Evolutionary conservation across 179 eudicot genomes (phyloP).

Genomic region (Corrigiola litoralis): DNA sequence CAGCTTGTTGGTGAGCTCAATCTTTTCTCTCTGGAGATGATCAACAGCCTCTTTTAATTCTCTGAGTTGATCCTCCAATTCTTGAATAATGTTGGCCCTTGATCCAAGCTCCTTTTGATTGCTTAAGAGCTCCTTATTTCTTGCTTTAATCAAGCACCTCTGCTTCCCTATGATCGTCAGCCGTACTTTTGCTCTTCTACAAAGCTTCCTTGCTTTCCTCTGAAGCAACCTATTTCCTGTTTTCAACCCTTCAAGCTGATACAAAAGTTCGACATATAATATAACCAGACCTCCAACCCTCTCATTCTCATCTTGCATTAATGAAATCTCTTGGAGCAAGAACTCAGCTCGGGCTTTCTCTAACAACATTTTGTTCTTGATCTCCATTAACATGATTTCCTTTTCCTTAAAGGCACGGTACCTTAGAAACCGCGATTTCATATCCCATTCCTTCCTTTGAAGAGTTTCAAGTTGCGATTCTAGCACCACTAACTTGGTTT

Average conservation of each 20-base stretch:
- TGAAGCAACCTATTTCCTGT: slow-evolving; percentile 36
- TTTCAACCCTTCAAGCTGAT: slow-evolving; percentile 24
- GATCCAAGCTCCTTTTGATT: slow-evolving; percentile 29
- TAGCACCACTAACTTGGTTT: slow-evolving; percentile 29
- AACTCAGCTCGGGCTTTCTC: slow-evolving; percentile 45
- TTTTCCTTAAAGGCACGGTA: slow-evolving; percentile 40
- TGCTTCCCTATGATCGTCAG: slow-evolving; percentile 20
- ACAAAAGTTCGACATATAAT: slow-evolving; percentile 23
- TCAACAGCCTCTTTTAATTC: slow-evolving; percentile 28
- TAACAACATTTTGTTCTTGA: slow-evolving; percentile 26
- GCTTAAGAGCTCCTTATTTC: slow-evolving; percentile 15
- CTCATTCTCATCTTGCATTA: slow-evolving; percentile 38
- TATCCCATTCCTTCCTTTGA: slow-evolving; percentile 30
- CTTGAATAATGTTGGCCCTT: slow-evolving; percentile 21
- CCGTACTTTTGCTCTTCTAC: slow-evolving; percentile 27
- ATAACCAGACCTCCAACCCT: slow-evolving; percentile 33
- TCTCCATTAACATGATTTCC: slow-evolving; percentile 37
- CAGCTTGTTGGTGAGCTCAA: slow-evolving; percentile 30
- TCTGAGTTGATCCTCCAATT: slow-evolving; percentile 25
- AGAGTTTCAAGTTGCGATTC: slow-evolving; percentile 32
- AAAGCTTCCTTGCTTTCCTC: slow-evolving; percentile 42
- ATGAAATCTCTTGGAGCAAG: slow-evolving; percentile 35
- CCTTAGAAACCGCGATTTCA: slow-evolving; percentile 30
- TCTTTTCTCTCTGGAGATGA: slow-evolving; percentile 37
- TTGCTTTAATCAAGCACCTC: slow-evolving; percentile 29